Percentiles rank a stretch among this genome's conserved stretches.
These are phyloP conservation scores for Talaromyces marneffei DNA, from an alignment of 2,329 filamentous ascomycete genomes.

Conservation along the genomic window DNA sequence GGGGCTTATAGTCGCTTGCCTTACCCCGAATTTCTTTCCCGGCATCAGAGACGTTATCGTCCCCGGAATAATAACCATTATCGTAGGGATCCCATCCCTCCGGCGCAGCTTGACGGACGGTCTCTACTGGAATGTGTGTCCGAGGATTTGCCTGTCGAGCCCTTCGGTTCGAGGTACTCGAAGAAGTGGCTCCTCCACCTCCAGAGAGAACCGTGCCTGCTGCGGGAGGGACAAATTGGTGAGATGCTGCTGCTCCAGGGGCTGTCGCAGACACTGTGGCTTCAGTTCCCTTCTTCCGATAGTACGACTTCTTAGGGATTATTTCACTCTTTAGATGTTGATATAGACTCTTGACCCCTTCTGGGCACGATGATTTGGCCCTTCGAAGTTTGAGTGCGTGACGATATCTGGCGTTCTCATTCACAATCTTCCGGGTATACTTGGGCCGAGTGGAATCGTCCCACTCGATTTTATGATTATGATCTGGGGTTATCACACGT, in stretches of 20 bases:
- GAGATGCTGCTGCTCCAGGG: too few species aligned
- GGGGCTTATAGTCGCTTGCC: conserved; percentile 3
- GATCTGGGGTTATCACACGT: too few species aligned
- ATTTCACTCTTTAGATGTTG: background rate
- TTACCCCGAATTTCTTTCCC: background rate
- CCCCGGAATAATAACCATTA: conserved; percentile 7
- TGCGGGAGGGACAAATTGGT: background rate
- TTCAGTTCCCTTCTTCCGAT: background rate
- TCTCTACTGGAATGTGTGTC: background rate
- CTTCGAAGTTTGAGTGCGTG: too few species aligned
- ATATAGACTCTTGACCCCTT: background rate
- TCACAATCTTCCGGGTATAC: background rate
- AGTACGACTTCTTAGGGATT: background rate
- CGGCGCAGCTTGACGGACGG: background rate
- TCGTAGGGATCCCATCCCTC: conserved; percentile 1
- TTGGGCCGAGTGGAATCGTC: background rate
- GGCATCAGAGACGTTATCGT: conserved; percentile 6
- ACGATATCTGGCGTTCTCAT: background rate
- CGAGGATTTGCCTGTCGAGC: background rate
- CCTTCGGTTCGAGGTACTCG: background rate
- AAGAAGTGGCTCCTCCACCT: background rate
- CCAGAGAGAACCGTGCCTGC: background rate
- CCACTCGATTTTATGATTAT: too few species aligned
- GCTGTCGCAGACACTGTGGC: too few species aligned
- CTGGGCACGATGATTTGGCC: background rate